Percentiles rank a stretch among this genome's conserved stretches.
phyloP scores from a whole-genome alignment of 306 rosid genomes.

The Notholithocarpus densiflorus region DNA sequence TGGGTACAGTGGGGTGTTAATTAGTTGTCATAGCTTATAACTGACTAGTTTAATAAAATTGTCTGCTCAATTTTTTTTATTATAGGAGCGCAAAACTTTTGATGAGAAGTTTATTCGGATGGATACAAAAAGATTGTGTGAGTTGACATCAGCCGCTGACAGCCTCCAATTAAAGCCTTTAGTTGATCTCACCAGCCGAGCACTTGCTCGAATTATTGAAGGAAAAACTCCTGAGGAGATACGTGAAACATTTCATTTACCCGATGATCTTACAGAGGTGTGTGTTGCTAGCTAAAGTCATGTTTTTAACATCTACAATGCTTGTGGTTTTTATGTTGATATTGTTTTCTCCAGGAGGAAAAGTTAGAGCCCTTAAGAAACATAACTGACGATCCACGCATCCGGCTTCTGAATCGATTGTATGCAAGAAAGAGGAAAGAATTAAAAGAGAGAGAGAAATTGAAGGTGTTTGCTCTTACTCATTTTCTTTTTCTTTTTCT shows the following conservation, averaged over 20 bases:
- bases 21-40: conserved; percentile 14
- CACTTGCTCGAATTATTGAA: conserved; percentile 91
- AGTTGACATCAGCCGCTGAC: conserved; percentile 85
- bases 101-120: conserved; percentile 73
- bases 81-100: conserved; percentile 69
- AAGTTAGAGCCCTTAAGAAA: conserved; percentile 80
- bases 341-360: conserved; percentile 68
- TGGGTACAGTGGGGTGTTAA: conserved; percentile 18
- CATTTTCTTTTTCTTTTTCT: neutral
- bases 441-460: conserved; percentile 63
- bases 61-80: conserved; percentile 24
- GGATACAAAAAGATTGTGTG: conserved; percentile 80
- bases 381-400: conserved; percentile 88
- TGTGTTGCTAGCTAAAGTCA: conserved; percentile 21
- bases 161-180: conserved; percentile 87
- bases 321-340: conserved; percentile 24
- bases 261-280: conserved; percentile 94
- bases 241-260: conserved; percentile 84
- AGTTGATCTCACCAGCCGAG: conserved; percentile 87
- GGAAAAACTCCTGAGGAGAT: conserved; percentile 93
- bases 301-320: conserved; percentile 8
- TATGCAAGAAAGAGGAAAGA: conserved; percentile 90
- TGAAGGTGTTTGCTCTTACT: conserved; percentile 55
- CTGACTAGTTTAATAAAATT: conserved; percentile 18
- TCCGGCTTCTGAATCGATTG: conserved; percentile 80